Conservation (phyloP, 164 flowering plant species). For the Aristolochia californica region DNA sequence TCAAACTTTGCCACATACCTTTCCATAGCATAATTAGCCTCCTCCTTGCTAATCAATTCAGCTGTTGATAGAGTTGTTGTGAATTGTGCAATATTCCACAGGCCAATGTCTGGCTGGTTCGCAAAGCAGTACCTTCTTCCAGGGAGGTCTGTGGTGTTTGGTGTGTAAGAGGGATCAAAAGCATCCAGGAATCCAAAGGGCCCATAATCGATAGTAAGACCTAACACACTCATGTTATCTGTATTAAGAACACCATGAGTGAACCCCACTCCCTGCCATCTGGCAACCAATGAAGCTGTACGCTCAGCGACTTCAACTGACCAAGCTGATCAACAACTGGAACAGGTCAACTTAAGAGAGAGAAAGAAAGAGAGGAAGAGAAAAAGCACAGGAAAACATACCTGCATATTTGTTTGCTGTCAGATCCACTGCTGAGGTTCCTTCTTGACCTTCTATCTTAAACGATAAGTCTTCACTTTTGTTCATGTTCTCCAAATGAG, state of each 20-base stretch:
- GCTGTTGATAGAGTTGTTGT: conserved; percentile 66
- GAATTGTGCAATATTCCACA: conserved; percentile 95
- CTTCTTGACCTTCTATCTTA: conserved; percentile 52
- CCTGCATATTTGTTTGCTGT: conserved; percentile 99
- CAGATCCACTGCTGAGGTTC: conserved; percentile 70
- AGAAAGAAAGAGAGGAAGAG: background rate
- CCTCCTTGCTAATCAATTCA: conserved; percentile 61
- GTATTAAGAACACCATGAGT: conserved; percentile 97
- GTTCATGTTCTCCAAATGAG: conserved; percentile 72
- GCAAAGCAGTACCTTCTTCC: conserved; percentile 98
- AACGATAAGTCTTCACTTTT: conserved; percentile 73
- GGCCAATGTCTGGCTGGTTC: conserved; percentile 94
- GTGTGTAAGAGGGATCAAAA: conserved; percentile 95
- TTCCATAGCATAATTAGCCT: conserved; percentile 94
- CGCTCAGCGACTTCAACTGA: conserved; percentile 91
- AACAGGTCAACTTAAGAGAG: background rate
- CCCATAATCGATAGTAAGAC: conserved; percentile 97
- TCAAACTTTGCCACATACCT: conserved; percentile 32
- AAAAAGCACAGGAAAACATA: background rate
- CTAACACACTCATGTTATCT: conserved; percentile 94
- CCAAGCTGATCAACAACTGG: conserved; percentile 56
- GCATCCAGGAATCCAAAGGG: conserved; percentile 98
- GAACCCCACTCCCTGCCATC: conserved; percentile 99
- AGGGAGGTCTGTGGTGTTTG: conserved; percentile 97
- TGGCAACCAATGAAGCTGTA: conserved; percentile 85